These are phyloP conservation scores for Podospora sp. DNA, from an alignment of 495 filamentous ascomycete species.

Conservation along the genomic window DNA sequence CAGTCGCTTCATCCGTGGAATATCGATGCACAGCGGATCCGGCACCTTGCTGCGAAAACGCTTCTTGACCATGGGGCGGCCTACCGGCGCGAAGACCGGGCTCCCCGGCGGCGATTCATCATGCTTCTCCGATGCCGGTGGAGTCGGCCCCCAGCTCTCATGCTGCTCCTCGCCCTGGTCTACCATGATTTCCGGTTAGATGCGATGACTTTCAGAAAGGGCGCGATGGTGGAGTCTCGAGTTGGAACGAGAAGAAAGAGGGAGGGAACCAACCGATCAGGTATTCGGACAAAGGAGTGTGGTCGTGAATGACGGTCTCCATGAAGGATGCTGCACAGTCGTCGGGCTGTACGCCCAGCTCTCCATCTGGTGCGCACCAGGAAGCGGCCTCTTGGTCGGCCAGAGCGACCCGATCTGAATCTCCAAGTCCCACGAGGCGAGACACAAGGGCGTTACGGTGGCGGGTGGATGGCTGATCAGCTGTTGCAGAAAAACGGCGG, in stretches of 20 bases:
- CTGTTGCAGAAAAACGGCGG: constrained; percentile 4
- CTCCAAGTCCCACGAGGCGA: constrained; percentile 3
- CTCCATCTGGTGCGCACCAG: constrained; percentile 34
- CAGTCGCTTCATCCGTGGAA: constrained; percentile 42
- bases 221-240: neutral
- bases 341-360: constrained; percentile 35
- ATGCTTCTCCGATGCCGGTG: constrained; percentile 43
- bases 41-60: constrained; percentile 69
- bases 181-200: constrained; percentile 26
- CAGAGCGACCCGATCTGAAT: neutral
- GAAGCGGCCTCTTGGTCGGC: constrained; percentile 5
- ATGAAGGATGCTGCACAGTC: constrained; percentile 55
- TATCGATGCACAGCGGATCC: constrained; percentile 60
- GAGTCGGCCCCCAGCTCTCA: constrained; percentile 42
- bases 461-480: constrained; percentile 6
- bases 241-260: neutral
- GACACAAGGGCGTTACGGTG: constrained; percentile 11
- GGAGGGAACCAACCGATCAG: constrained; percentile 71
- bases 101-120: constrained; percentile 50
- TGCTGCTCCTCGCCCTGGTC: constrained; percentile 46
- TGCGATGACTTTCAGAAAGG: neutral
- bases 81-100: constrained; percentile 74
- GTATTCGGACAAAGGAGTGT: constrained; percentile 89
- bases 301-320: constrained; percentile 90
- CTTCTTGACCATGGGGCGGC: constrained; percentile 65